A percentile compares a stretch with the other conserved stretches of the same genome.
Evolutionary conservation across 2,329 filamentous ascomycete species (phyloP).

Genomic region (Chrysosporium queenslandicum): DNA sequence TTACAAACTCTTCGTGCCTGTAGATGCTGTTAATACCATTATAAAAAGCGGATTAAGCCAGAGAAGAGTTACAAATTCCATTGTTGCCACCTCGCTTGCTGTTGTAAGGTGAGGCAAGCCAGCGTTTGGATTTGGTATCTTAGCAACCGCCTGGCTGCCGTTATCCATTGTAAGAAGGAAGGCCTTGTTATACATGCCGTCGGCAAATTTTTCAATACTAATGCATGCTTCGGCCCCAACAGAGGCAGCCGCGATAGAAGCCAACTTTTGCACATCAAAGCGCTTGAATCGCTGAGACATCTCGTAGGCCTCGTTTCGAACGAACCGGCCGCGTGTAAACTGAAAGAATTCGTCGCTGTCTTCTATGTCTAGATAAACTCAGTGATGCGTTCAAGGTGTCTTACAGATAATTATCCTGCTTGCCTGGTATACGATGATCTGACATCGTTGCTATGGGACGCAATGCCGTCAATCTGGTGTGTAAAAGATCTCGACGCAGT

Average conservation of each 20-base stretch:
- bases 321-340: slow-evolving; percentile 13
- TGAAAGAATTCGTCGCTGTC: slow-evolving; percentile 8
- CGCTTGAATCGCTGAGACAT: slow-evolving; percentile 6
- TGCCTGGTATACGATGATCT: too few relatives aligned
- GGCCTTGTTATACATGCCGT: slow-evolving; percentile 15
- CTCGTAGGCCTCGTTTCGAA: slow-evolving; percentile 3
- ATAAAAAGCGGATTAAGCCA: too few relatives aligned
- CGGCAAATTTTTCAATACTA: slow-evolving; percentile 18
- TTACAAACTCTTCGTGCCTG: slow-evolving; percentile 4
- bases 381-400: too few relatives aligned
- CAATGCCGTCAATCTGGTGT: too few relatives aligned
- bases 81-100: slow-evolving; percentile 21
- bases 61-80: slow-evolving; percentile 21
- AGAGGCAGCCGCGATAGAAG: slow-evolving; percentile 23
- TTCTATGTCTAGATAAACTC: too few relatives aligned
- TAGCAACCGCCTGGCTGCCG: slow-evolving; percentile 11
- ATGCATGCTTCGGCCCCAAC: slow-evolving; percentile 24
- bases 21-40: too few relatives aligned
- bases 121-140: slow-evolving; percentile 14
- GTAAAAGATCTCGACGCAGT: too few relatives aligned
- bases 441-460: too few relatives aligned
- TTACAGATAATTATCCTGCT: too few relatives aligned
- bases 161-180: slow-evolving; percentile 21
- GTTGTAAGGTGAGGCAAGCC: slow-evolving; percentile 12
- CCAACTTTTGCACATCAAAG: slow-evolving; percentile 30